These are phyloP conservation scores for Ogataea hybrid DNA, from an alignment of 1,139 yeast genomes.

Conservation along the genomic window DNA sequence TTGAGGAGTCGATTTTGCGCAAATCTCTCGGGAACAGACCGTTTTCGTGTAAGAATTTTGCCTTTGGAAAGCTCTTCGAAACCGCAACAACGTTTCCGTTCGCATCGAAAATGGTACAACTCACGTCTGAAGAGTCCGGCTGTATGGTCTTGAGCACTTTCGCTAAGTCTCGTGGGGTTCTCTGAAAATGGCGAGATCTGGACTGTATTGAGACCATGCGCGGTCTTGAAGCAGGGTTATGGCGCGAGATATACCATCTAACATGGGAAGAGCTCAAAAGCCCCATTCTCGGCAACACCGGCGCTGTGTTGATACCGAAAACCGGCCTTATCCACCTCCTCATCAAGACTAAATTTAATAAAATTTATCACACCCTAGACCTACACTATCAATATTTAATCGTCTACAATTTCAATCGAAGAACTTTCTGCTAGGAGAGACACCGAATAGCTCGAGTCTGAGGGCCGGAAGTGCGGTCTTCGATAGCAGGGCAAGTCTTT, in stretches of 20 bases:
- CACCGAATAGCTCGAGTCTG: constrained; percentile 87
- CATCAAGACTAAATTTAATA: constrained; percentile 7
- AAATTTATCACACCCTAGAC: constrained; percentile 11
- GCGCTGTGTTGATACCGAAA: not conserved
- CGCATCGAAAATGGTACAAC: constrained; percentile 61
- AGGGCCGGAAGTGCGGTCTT: constrained; percentile 91
- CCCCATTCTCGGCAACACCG: not conserved
- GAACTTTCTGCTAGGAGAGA: constrained; percentile 83
- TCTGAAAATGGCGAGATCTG: not conserved
- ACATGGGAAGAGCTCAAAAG: not conserved
- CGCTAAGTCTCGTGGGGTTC: not conserved
- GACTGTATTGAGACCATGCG: not conserved
- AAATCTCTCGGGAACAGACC: constrained; percentile 71
- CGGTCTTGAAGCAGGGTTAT: no score
- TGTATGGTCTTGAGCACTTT: constrained; percentile 37
- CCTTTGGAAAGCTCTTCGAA: constrained; percentile 58
- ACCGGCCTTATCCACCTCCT: constrained; percentile 4
- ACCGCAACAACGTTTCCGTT: constrained; percentile 57
- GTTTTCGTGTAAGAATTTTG: constrained; percentile 55
- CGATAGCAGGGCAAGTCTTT: constrained; percentile 79
- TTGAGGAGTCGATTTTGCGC: constrained; percentile 68
- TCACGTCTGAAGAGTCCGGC: constrained; percentile 44
- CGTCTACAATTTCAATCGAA: constrained; percentile 53
- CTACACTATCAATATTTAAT: constrained; percentile 9
- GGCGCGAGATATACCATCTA: no score